Evolutionary conservation across 225 moss, liverwort and hornwort genomes (phyloP), one percentile per base, ranked within the genome.

Genomic region (Takakia lepidozioides): DNA sequence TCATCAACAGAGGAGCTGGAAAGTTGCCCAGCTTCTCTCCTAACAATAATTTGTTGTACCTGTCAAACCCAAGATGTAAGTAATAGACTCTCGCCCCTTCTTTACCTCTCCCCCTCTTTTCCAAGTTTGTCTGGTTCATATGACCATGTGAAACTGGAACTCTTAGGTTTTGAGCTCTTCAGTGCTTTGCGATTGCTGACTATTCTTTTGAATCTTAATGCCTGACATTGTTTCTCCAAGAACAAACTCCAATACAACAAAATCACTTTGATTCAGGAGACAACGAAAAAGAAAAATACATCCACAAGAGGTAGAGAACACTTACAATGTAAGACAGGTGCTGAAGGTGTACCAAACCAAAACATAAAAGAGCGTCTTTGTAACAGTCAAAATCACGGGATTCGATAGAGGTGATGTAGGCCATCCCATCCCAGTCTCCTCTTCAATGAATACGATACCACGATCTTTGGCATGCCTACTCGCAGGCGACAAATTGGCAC

Each of bases 1-100:
- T 91, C 98, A 98, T 98, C 64, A 98, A 61, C 38, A 91, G 61
- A 53, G 98, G 98, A 56, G 91, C 87, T 43, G 98, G 98, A 60
- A 98, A 98, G 42, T 83, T 71, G 5, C 73, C 67, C 41, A 66
- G 43, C 5, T 75, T 43, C 51, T 81, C 66, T 45, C 95, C 95
- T 67, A 95, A 18, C 62, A 95, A 62, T 62, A 59, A 43, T 67
- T 98, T 98, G 73, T 98, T 98, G 59, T 98, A 98, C 71, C 95
- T 98, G 69, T 58, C 27, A 56, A 44, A 59, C 70, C 46, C 50
- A 30, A 50, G 41, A 24, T 30, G 13, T n/a, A n/a, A n/a, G n/a
- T n/a, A n/a, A n/a, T n/a, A n/a, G n/a, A n/a, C n/a, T n/a, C n/a
- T n/a, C n/a, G n/a, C n/a, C n/a, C n/a, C n/a, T n/a, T n/a, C n/a